Base-by-base conservation (phyloP, 2,329 filamentous ascomycete genomes). In the Aspergillus sp. region DNA sequence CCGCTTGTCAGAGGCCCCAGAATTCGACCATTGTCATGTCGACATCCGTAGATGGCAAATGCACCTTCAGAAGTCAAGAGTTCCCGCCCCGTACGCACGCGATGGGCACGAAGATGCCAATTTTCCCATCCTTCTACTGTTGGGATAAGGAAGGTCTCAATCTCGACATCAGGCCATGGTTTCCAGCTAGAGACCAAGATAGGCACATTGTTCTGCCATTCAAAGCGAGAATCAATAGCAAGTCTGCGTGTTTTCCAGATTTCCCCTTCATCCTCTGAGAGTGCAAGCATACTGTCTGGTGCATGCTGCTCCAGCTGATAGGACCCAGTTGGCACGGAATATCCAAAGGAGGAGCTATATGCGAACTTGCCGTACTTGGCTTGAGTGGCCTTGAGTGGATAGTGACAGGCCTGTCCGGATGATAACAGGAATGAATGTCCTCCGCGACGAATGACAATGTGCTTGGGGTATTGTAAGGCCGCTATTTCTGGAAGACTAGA, bases 341-440 rank as follows among this genome's bases (percentile, higher is more conserved):
- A 90, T 13, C 76, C 85, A 61, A 87, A 90, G 0, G 83, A 79
- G 41, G 83, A 83, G 57, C 81, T 86, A 37, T 90, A 90, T 5
- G 85, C 85, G 59, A 90, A 90, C 47, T 81, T 78, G 37, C 86
- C 86, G 63, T 90, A 90, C 59, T 90, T 90, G 48, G 86, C 85
- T 62, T 90, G 86, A 0, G 86, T 88, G 42, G 84, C 86, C 65
- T 87, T 87, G 73, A 90, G 83, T 0, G 86, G 83, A 60, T 90
- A 90, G 62, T 86, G 83, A 65, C 86, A 90, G n/a, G 83, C 83
- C 62, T 91, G 86, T 1, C 87, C 86, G 0, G 83, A 86, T 4
- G 81, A 85, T 6, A 90, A 75, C 26, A 90, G 73, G 73, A 90
- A 86, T 37, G 82, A 83, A 62, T 90, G 86, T 0, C 82, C 83